Conservation (phyloP, 805 yeast species). For the Wickerhamiella brachini region DNA sequence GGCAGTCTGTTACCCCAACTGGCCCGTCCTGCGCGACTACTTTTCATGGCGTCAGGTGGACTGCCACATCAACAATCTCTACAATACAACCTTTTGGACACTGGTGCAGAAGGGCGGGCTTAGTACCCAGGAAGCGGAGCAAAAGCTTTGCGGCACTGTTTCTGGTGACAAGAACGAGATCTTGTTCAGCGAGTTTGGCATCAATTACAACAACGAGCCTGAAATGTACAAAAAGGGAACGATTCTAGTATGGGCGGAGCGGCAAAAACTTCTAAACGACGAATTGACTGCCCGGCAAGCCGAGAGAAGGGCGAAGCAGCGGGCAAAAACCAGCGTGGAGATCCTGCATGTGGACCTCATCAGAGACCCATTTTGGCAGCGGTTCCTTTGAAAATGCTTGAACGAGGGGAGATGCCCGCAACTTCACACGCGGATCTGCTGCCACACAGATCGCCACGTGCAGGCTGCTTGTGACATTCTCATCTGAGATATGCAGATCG, state of each 20-base stretch:
- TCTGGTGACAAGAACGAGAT: constrained; percentile 83
- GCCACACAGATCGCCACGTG: too few relatives aligned
- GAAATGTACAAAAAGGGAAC: constrained; percentile 84
- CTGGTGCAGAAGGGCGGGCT: constrained; percentile 56
- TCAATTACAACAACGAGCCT: constrained; percentile 83
- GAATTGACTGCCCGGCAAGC: constrained; percentile 32
- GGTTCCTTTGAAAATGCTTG: neutral
- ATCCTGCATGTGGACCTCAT: constrained; percentile 48
- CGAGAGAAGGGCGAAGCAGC: constrained; percentile 35
- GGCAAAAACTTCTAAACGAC: constrained; percentile 6
- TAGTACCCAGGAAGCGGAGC: constrained; percentile 71
- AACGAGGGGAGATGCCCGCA: too few relatives aligned
- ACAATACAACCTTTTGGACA: constrained; percentile 88
- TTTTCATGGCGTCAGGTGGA: constrained; percentile 93
- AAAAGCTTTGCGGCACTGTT: constrained; percentile 55
- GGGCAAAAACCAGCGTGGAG: constrained; percentile 34
- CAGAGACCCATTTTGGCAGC: constrained; percentile 47
- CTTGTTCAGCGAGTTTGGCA: constrained; percentile 57
- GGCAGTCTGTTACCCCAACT: constrained; percentile 71
- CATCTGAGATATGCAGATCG: neutral
- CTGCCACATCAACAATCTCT: constrained; percentile 83
- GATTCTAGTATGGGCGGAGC: constrained; percentile 37
- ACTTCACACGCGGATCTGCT: too few relatives aligned
- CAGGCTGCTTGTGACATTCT: neutral
- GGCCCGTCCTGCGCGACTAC: constrained; percentile 54